phyloP scores from a whole-genome alignment of 2,329 filamentous ascomycete species.

The Dothideomycetidae sp. region DNA sequence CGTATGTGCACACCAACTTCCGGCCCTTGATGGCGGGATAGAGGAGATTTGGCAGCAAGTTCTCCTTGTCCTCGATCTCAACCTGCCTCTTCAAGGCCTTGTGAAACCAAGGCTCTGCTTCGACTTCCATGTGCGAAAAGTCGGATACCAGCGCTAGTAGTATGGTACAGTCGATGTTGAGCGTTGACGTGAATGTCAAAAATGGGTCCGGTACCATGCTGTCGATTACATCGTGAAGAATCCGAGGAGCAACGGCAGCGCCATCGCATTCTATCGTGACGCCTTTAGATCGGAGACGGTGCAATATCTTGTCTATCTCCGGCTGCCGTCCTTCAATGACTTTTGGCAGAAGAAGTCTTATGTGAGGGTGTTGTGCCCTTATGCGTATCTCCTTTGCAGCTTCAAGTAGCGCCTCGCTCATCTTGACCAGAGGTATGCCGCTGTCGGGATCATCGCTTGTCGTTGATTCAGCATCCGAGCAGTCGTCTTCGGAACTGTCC shows the following conservation, averaged over 20 bases:
- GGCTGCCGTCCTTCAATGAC: conserved; percentile 36
- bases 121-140: conserved; percentile 45
- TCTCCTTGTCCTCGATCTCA: conserved; percentile 46
- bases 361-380: conserved; percentile 43
- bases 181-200: conserved; percentile 24
- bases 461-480: conserved; percentile 26
- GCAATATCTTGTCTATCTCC: conserved; percentile 43
- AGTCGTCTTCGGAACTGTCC: conserved; percentile 29
- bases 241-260: conserved; percentile 14
- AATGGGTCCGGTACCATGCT: conserved; percentile 28
- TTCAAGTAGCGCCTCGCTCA: conserved; percentile 43
- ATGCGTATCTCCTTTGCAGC: conserved; percentile 44
- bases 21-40: conserved; percentile 46
- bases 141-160: conserved; percentile 61
- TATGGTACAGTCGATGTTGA: conserved; percentile 55
- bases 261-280: conserved; percentile 22
- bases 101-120: conserved; percentile 40
- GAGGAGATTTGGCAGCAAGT: conserved; percentile 45
- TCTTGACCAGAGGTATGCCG: conserved; percentile 44
- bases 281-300: conserved; percentile 40
- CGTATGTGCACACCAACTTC: conserved; percentile 49
- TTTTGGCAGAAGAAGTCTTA: conserved; percentile 48
- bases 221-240: conserved; percentile 17
- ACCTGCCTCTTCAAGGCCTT: conserved; percentile 50
- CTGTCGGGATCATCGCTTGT: conserved; percentile 39